Conservation (phyloP, 1,284 basidiomycete species). For the Ceratobasidium sp. region DNA sequence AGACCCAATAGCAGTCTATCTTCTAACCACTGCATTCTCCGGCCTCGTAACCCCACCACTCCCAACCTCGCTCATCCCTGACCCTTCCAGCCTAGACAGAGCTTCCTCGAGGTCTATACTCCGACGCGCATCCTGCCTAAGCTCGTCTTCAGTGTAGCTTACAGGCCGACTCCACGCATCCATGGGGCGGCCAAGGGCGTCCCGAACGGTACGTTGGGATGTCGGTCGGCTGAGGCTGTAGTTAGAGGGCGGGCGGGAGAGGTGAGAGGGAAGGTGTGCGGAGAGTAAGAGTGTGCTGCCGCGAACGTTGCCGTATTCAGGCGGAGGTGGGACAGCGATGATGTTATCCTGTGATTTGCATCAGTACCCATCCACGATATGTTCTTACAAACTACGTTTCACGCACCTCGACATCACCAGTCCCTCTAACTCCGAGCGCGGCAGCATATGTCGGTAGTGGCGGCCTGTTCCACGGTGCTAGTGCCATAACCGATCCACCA, state of each 20-base stretch:
- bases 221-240: slow-evolving; percentile 53
- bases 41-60: slow-evolving; percentile 2
- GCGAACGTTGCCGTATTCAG: slow-evolving; percentile 77
- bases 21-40: slow-evolving; percentile 4
- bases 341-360: slow-evolving; percentile 35
- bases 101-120: slow-evolving; percentile 69
- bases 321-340: slow-evolving; percentile 73
- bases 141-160: slow-evolving; percentile 68
- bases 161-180: slow-evolving; percentile 58
- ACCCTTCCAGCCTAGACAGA: slow-evolving; percentile 64
- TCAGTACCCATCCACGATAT: not conserved
- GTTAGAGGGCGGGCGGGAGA: slow-evolving; percentile 47
- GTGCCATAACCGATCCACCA: slow-evolving; percentile 59
- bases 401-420: slow-evolving; percentile 78
- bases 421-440: slow-evolving; percentile 76
- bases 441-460: slow-evolving; percentile 78
- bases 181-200: slow-evolving; percentile 66
- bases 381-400: slow-evolving; percentile 54
- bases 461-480: slow-evolving; percentile 77
- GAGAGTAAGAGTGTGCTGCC: slow-evolving; percentile 73
- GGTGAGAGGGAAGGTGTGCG: slow-evolving; percentile 53
- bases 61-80: not conserved
- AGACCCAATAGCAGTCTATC: not conserved
- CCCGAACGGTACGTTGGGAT: slow-evolving; percentile 52
- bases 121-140: slow-evolving; percentile 66